These are phyloP conservation scores for Tricholoma bakamatsutake DNA, from an alignment of 768 basidiomycete species.

Conservation along the genomic window DNA sequence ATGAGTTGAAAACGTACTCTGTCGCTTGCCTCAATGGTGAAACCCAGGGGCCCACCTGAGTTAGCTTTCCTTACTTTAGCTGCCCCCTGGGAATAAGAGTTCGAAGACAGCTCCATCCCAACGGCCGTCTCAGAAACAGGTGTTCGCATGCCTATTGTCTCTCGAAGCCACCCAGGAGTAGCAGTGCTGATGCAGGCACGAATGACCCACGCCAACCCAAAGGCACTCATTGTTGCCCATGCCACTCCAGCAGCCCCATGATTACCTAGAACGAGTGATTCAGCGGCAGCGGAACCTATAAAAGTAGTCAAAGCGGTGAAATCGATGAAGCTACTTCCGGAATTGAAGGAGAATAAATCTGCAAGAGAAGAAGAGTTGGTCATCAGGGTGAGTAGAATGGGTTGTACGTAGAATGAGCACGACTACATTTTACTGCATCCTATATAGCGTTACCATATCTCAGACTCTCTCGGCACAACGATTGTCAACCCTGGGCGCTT, in stretches of 20 bases:
- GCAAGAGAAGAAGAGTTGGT: not conserved
- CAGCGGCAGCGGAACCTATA: slow-evolving; percentile 21
- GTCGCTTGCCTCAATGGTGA: not conserved
- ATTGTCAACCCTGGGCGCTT: too few relatives aligned
- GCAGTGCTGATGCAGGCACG: slow-evolving; percentile 20
- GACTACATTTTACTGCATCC: too few relatives aligned
- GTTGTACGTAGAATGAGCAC: not conserved
- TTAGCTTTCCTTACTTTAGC: not conserved
- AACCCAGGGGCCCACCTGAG: not conserved
- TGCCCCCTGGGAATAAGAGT: not conserved
- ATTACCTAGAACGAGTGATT: slow-evolving; percentile 20
- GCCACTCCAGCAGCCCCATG: slow-evolving; percentile 22
- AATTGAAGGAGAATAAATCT: not conserved
- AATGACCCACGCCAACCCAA: slow-evolving; percentile 20
- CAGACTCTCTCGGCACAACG: too few relatives aligned
- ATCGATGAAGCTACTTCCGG: not conserved
- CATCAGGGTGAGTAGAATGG: not conserved
- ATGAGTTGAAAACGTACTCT: not conserved
- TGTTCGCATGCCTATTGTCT: slow-evolving; percentile 21
- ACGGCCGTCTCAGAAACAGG: not conserved
- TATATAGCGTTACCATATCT: too few relatives aligned
- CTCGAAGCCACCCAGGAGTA: slow-evolving; percentile 21
- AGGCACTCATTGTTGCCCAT: slow-evolving; percentile 25
- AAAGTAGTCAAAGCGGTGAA: slow-evolving; percentile 11
- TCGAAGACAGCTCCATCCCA: not conserved